These are phyloP conservation scores for Pyricularia pennisetigena DNA, from an alignment of 2,329 filamentous ascomycete species.

Conservation along the genomic window DNA sequence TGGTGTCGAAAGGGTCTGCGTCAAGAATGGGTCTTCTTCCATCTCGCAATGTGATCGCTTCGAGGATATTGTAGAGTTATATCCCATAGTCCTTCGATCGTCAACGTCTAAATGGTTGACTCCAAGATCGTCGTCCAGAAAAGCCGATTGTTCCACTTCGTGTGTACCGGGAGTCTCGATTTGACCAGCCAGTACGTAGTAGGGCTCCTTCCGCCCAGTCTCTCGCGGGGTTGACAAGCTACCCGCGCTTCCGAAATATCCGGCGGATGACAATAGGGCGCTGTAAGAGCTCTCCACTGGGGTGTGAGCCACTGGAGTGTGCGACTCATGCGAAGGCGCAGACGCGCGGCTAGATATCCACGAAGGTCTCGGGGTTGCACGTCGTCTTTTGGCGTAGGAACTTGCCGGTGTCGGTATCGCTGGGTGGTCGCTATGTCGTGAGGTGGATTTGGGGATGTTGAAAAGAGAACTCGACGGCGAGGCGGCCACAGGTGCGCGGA, in stretches of 20 bases:
- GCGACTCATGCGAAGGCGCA: conserved; percentile 23
- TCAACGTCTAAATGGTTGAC: conserved; percentile 40
- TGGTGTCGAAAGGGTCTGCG: neutral
- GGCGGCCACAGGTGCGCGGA: conserved; percentile 20
- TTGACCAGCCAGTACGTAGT: conserved; percentile 43
- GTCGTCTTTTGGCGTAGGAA: conserved; percentile 34
- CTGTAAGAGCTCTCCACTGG: conserved; percentile 16
- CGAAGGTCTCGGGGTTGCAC: neutral
- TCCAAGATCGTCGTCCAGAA: conserved; percentile 28
- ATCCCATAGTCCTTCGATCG: conserved; percentile 42
- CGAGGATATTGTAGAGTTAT: conserved; percentile 12
- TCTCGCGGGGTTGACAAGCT: neutral
- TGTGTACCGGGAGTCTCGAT: conserved; percentile 35
- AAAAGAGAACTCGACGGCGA: conserved; percentile 14
- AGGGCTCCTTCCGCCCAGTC: conserved; percentile 10
- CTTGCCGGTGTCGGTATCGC: conserved; percentile 16
- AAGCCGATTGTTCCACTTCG: conserved; percentile 29
- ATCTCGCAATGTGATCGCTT: conserved; percentile 27
- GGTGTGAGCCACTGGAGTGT: conserved; percentile 19
- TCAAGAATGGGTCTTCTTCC: conserved; percentile 15
- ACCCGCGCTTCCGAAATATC: conserved; percentile 11
- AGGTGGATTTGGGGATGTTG: conserved; percentile 21
- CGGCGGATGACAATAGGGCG: neutral
- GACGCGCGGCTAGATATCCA: conserved; percentile 15
- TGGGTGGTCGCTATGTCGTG: neutral